A percentile compares a stretch with the other conserved stretches of the same genome.
Conservation (phyloP, 768 basidiomycete species). For the Kwoniella europaea region DNA sequence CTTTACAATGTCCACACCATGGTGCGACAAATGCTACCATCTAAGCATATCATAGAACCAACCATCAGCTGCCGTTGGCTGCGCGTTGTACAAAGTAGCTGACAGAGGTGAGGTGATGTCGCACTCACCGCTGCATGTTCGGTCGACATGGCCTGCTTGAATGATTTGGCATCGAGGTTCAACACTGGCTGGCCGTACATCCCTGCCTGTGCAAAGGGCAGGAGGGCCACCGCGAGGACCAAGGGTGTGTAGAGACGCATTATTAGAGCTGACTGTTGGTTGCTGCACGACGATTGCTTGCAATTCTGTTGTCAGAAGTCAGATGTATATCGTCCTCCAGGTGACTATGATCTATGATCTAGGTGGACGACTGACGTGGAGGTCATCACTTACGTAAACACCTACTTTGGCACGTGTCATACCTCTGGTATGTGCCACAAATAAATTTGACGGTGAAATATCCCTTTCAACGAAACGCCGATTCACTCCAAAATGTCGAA, state of each 20-base stretch:
- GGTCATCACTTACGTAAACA: slow-evolving; percentile 12
- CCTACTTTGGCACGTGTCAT: too few species aligned
- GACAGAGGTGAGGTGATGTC: too few species aligned
- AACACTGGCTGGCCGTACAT: slow-evolving; percentile 52
- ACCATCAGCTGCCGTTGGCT: not conserved
- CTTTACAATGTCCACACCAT: slow-evolving; percentile 84
- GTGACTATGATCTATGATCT: not conserved
- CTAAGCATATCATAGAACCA: too few species aligned
- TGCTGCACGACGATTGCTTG: not conserved
- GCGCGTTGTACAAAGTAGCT: not conserved
- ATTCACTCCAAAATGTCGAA: not conserved
- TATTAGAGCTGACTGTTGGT: not conserved
- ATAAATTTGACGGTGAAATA: not conserved
- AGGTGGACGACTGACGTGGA: slow-evolving; percentile 31
- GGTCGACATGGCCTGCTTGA: slow-evolving; percentile 48
- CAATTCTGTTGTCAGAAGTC: too few species aligned
- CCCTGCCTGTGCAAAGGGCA: slow-evolving; percentile 35
- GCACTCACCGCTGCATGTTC: slow-evolving; percentile 52
- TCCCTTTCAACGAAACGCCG: slow-evolving; percentile 17
- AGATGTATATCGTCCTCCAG: not conserved
- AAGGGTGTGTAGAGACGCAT: slow-evolving; percentile 12
- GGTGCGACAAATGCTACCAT: slow-evolving; percentile 92
- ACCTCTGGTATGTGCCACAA: too few species aligned
- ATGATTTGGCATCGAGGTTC: slow-evolving; percentile 50
- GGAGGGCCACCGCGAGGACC: slow-evolving; percentile 9